Percentiles rank a stretch among this genome's conserved stretches.
Evolutionary conservation across 345 rosid genomes (phyloP).

Genomic region (Aquilaria yunnanensis): DNA sequence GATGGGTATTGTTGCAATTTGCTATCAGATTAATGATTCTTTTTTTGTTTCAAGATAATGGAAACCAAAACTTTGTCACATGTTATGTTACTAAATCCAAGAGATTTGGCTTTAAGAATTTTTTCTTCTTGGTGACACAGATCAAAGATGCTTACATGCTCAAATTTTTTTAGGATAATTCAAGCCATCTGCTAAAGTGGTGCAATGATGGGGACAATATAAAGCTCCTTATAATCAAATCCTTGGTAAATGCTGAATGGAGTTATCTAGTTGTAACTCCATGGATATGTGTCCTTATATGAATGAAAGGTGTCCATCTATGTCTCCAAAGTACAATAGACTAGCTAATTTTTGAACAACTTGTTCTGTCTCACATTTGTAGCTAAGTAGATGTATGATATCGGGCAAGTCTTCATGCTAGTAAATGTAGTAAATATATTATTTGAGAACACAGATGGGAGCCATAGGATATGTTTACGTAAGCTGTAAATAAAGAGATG

Average conservation of each 20-base stretch:
- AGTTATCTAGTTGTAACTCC: constrained; percentile 79
- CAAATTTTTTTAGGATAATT: constrained; percentile 28
- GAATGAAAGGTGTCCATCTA: constrained; percentile 85
- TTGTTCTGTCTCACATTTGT: background rate
- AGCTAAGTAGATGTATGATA: no score
- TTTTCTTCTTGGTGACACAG: constrained; percentile 52
- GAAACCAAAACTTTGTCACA: no score
- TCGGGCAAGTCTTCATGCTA: no score
- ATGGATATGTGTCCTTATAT: constrained; percentile 78
- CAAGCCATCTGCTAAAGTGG: constrained; percentile 86
- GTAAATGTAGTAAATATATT: no score
- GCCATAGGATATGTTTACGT: no score
- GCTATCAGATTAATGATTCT: no score
- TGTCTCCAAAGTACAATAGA: constrained; percentile 79
- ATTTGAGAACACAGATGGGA: no score
- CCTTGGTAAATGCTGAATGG: constrained; percentile 86
- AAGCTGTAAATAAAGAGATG: no score
- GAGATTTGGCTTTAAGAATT: constrained; percentile 17
- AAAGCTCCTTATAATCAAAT: constrained; percentile 86
- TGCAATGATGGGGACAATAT: constrained; percentile 79
- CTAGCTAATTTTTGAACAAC: constrained; percentile 50
- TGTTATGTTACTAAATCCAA: no score
- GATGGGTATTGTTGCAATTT: no score
- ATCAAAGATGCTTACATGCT: constrained; percentile 81
- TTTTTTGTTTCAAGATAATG: no score